Evolutionary conservation across 495 filamentous ascomycete species (phyloP).

Genomic region (Cetradonia linearis): DNA sequence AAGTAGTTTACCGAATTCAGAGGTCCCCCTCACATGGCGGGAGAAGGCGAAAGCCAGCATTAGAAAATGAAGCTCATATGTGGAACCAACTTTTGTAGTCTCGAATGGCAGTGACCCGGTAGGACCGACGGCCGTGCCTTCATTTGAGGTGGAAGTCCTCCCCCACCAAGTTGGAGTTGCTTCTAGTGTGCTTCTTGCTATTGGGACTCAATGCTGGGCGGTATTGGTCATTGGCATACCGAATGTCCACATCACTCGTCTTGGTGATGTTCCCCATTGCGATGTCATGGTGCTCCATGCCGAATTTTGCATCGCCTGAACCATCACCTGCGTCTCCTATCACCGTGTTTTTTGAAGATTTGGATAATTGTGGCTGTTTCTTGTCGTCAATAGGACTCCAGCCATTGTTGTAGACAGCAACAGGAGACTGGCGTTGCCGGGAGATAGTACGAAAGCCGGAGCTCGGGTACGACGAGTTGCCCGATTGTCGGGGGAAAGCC

Average conservation of each 20-base stretch:
- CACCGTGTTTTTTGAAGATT: background rate
- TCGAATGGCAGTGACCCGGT: background rate
- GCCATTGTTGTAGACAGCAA: conserved; percentile 6
- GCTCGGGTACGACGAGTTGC: background rate
- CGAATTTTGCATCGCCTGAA: conserved; percentile 1
- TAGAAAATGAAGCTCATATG: background rate
- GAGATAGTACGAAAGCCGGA: background rate
- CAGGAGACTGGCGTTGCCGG: background rate
- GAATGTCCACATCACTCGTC: conserved; percentile 8
- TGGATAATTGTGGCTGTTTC: background rate
- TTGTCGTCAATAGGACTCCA: conserved; percentile 13
- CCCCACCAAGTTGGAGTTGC: conserved; percentile 6
- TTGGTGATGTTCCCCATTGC: conserved; percentile 15
- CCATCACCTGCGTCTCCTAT: background rate
- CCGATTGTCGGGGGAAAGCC: conserved; percentile 20
- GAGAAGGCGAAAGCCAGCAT: background rate
- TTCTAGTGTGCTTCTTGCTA: conserved; percentile 7
- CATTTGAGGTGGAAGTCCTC: conserved; percentile 5
- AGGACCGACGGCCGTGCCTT: background rate
- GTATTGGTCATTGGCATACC: conserved; percentile 7
- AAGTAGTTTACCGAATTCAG: background rate
- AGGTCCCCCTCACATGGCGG: background rate
- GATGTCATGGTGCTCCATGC: conserved; percentile 2
- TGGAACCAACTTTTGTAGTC: background rate
- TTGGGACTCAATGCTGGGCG: background rate